phyloP scores from a whole-genome alignment of 2,329 filamentous ascomycete genomes.

The Saccharata proteae region DNA sequence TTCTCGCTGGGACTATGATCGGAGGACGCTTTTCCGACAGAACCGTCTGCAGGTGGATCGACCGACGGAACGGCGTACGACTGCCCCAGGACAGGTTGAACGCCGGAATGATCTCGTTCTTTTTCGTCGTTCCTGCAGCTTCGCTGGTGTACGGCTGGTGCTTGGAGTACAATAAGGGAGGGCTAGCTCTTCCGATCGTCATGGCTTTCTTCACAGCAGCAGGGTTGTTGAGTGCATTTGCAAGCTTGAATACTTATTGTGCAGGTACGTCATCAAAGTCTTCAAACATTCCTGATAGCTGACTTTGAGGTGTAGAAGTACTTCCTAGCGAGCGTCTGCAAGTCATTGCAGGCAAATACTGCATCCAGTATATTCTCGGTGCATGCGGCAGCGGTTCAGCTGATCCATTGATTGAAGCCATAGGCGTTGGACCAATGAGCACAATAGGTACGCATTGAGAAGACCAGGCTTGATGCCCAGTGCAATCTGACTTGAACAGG shows the following conservation, averaged over 20 bases:
- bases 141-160: slow-evolving; percentile 27
- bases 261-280: slow-evolving; percentile 18
- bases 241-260: slow-evolving; percentile 29
- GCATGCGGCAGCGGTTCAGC: slow-evolving; percentile 15
- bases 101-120: slow-evolving; percentile 15
- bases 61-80: slow-evolving; percentile 10
- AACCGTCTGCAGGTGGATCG: slow-evolving; percentile 12
- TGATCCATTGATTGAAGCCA: slow-evolving; percentile 17
- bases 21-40: slow-evolving; percentile 14
- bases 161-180: slow-evolving; percentile 20
- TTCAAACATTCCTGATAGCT: neutral
- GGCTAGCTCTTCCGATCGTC: slow-evolving; percentile 24
- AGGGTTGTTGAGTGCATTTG: slow-evolving; percentile 28
- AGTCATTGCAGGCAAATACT: slow-evolving; percentile 20
- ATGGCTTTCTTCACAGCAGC: slow-evolving; percentile 21
- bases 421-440: slow-evolving; percentile 15
- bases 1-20: slow-evolving; percentile 13
- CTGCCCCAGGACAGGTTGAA: slow-evolving; percentile 15
- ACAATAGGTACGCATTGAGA: slow-evolving; percentile 14
- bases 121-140: slow-evolving; percentile 20
- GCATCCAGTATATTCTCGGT: slow-evolving; percentile 19
- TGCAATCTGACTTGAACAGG: slow-evolving; percentile 2
- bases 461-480: too few relatives aligned
- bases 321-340: slow-evolving; percentile 14
- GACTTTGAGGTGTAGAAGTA: slow-evolving; percentile 12